phyloP scores from a whole-genome alignment of 1,284 basidiomycete genomes.

The Trichosporon asahii region DNA sequence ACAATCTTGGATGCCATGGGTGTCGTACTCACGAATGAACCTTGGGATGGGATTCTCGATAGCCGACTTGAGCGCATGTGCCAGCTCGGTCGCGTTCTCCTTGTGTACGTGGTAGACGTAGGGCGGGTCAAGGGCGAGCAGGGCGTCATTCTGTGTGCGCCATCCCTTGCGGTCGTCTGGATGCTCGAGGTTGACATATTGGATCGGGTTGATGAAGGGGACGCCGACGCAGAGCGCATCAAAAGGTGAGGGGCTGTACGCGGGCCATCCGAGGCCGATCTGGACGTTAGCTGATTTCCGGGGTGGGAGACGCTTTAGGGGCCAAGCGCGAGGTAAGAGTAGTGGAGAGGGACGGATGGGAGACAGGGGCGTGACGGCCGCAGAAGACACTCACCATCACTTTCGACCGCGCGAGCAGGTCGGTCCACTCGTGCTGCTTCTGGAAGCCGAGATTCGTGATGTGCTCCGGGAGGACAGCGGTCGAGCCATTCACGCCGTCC shows the following conservation, averaged over 20 bases:
- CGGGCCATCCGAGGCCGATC: not conserved
- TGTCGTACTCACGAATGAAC: not conserved
- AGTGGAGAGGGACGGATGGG: too few species aligned
- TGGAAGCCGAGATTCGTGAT: constrained; percentile 12
- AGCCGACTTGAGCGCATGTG: not conserved
- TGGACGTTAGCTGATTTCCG: not conserved
- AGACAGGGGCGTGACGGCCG: too few species aligned
- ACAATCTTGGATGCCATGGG: too few species aligned
- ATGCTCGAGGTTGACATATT: constrained; percentile 45
- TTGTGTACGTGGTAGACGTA: constrained; percentile 2
- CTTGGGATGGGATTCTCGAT: not conserved
- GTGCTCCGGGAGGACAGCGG: not conserved
- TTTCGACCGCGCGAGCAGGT: constrained; percentile 13
- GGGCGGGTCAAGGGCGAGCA: constrained; percentile 17
- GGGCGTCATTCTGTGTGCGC: constrained; percentile 49
- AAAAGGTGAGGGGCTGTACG: constrained; percentile 32
- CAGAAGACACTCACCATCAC: constrained; percentile 16
- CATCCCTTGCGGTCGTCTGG: constrained; percentile 44
- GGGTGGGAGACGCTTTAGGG: too few species aligned
- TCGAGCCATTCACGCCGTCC: not conserved
- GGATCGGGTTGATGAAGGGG: constrained; percentile 54
- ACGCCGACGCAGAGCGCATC: constrained; percentile 53
- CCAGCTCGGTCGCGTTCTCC: not conserved
- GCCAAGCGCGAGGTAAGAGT: too few species aligned
- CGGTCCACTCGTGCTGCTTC: constrained; percentile 11